Percentiles rank a stretch among this genome's conserved stretches.
Conservation (phyloP, 2,329 filamentous ascomycete genomes). For the Penicillium sp. region DNA sequence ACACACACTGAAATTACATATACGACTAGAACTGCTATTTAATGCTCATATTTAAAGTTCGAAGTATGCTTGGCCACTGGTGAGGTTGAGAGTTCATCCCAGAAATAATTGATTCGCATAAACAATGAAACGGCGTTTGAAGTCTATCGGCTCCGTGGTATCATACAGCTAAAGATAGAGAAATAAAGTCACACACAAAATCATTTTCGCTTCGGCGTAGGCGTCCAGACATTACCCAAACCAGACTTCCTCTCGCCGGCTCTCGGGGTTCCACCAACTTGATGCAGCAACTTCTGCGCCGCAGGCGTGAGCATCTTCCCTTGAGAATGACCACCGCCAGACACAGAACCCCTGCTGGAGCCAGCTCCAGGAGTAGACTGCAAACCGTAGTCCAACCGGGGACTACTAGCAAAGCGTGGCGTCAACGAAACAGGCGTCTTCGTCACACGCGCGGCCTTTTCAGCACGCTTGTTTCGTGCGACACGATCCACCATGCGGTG, state of each 20-base stretch:
- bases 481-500: constrained; percentile 83
- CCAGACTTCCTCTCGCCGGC: constrained; percentile 16
- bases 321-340: constrained; percentile 4
- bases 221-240: constrained; percentile 22
- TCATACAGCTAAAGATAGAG: constrained; percentile 12
- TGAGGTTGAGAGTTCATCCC: not conserved
- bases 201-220: constrained; percentile 21
- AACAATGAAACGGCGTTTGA: not conserved
- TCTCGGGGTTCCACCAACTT: constrained; percentile 32
- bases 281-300: constrained; percentile 43
- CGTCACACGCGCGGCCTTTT: constrained; percentile 59
- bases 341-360: constrained; percentile 9
- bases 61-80: not conserved
- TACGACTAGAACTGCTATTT: not conserved
- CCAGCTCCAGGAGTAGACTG: constrained; percentile 15
- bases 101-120: not conserved
- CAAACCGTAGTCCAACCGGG: constrained; percentile 36
- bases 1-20: not conserved
- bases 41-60: not conserved
- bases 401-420: constrained; percentile 43
- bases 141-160: constrained; percentile 12
- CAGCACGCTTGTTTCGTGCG: constrained; percentile 66
- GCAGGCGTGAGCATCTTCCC: constrained; percentile 45
- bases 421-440: constrained; percentile 44
- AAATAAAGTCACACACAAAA: not conserved